Percentiles rank a stretch among this genome's conserved stretches.
Conservation (phyloP, 495 filamentous ascomycete genomes). For the Aspergillus mulundensis region DNA sequence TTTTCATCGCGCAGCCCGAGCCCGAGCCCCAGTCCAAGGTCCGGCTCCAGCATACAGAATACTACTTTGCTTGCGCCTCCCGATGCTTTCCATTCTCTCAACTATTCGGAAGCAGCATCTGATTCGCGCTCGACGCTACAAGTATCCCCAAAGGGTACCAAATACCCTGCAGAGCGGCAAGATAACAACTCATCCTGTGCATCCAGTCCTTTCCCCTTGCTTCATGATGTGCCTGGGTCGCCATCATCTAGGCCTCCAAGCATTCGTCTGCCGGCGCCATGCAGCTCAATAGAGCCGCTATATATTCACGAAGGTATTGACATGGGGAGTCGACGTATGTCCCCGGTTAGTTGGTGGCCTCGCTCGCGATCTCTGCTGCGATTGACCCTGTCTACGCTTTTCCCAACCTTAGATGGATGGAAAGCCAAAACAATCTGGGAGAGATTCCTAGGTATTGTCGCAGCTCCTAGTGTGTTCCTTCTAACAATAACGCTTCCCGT, state of each 20-base stretch:
- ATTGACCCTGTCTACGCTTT: slow-evolving; percentile 69
- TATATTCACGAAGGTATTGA: slow-evolving; percentile 29
- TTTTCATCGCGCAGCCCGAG: slow-evolving; percentile 22
- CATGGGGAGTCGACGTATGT: slow-evolving; percentile 3
- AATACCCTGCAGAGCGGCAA: slow-evolving; percentile 5
- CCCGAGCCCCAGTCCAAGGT: slow-evolving; percentile 16
- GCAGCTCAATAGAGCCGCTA: slow-evolving; percentile 46
- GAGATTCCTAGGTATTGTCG: slow-evolving; percentile 70
- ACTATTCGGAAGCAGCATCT: slow-evolving; percentile 26
- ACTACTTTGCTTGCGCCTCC: slow-evolving; percentile 36
- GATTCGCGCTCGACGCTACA: slow-evolving; percentile 26
- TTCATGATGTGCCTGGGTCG: slow-evolving; percentile 43
- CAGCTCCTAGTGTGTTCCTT: slow-evolving; percentile 84
- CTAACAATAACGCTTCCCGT: slow-evolving; percentile 92
- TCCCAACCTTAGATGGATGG: slow-evolving; percentile 84
- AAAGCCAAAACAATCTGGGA: slow-evolving; percentile 70
- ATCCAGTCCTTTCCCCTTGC: slow-evolving; percentile 47
- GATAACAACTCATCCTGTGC: slow-evolving; percentile 26
- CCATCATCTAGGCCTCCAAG: slow-evolving; percentile 48
- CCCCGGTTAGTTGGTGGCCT: slow-evolving; percentile 64
- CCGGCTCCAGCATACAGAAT: slow-evolving; percentile 16
- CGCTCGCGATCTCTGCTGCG: slow-evolving; percentile 63
- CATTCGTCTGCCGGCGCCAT: slow-evolving; percentile 47
- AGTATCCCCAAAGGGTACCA: slow-evolving; percentile 32
- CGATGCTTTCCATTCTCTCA: slow-evolving; percentile 31